Conservation (phyloP, 177 flowering plant species). For the Vitis hybrid region DNA sequence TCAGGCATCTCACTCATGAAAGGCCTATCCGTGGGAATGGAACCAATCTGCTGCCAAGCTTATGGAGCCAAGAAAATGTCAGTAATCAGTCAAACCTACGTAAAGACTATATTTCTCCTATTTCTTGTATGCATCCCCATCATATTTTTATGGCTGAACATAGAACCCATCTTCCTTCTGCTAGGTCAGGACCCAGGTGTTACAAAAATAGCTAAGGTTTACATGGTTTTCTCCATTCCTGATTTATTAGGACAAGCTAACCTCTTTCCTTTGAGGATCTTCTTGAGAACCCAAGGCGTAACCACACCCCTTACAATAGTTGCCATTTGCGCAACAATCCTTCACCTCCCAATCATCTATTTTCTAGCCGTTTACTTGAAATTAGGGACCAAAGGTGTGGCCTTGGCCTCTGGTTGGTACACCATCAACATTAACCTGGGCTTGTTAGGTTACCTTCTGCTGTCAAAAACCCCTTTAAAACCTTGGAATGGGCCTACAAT, state of each 20-base stretch:
- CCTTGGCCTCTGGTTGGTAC: slow-evolving; percentile 41
- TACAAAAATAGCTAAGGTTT: slow-evolving; percentile 38
- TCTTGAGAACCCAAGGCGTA: slow-evolving; percentile 48
- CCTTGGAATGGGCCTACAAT: slow-evolving; percentile 37
- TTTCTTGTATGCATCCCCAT: slow-evolving; percentile 41
- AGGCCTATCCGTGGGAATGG: slow-evolving; percentile 63
- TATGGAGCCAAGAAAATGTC: slow-evolving; percentile 52
- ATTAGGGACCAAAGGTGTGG: slow-evolving; percentile 43
- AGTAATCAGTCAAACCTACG: slow-evolving; percentile 41
- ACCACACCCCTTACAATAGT: slow-evolving; percentile 41
- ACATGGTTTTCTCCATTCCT: slow-evolving; percentile 43
- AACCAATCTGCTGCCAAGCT: slow-evolving; percentile 63
- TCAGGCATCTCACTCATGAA: slow-evolving; percentile 50
- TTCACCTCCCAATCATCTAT: slow-evolving; percentile 54
- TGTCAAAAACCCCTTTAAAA: slow-evolving; percentile 23
- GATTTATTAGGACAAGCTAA: slow-evolving; percentile 50
- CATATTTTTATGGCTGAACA: slow-evolving; percentile 43
- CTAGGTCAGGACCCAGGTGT: slow-evolving; percentile 48
- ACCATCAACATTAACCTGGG: slow-evolving; percentile 36
- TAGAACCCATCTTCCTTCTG: slow-evolving; percentile 34
- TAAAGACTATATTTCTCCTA: slow-evolving; percentile 38
- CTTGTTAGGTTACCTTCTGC: slow-evolving; percentile 25
- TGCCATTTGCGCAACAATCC: slow-evolving; percentile 24
- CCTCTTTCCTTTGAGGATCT: slow-evolving; percentile 41
- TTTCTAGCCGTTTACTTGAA: slow-evolving; percentile 29